Conservation (phyloP, 129 eudicot genomes). For the Helianthus annuus region HanXRQr2.0-SUNRISE NC_035446.2:143196455-143196954, state of each 20-base stretch:
- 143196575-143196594: not conserved
- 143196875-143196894: not conserved
- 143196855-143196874: not conserved
- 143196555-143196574: slow-evolving; percentile 3
- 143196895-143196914: not conserved
- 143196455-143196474: slow-evolving; percentile 74
- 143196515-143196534: slow-evolving; percentile 55
- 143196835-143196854: not conserved
- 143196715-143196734: not conserved
- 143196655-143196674: not conserved
- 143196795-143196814: too few species aligned
- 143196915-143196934: not conserved
- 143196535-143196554: not conserved
- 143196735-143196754: not conserved
- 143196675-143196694: slow-evolving; percentile 17
- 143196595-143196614: slow-evolving; percentile 8
- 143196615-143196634: slow-evolving; percentile 3
- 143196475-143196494: slow-evolving; percentile 77
- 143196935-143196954: slow-evolving; percentile 1
- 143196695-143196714: not conserved
- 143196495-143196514: slow-evolving; percentile 76
- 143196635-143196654: not conserved
- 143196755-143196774: too few species aligned
- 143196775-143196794: too few species aligned
- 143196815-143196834: too few species aligned